phyloP scores from a whole-genome alignment of 768 basidiomycete species.

The Lactarius hengduanensis region DNA sequence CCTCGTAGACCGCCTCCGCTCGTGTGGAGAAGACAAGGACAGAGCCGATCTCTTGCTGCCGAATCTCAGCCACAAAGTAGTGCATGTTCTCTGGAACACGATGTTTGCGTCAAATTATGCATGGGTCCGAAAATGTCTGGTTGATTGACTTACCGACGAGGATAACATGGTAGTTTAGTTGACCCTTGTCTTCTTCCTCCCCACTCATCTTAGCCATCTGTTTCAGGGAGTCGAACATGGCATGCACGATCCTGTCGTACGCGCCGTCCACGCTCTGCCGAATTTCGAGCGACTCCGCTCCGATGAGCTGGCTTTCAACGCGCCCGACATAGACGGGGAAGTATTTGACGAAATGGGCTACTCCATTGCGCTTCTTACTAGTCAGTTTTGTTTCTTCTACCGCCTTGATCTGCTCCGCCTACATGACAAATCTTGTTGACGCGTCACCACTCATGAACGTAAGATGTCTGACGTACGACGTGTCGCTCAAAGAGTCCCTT shows the following conservation, averaged over 20 bases:
- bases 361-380: constrained; percentile 89
- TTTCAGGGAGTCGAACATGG: constrained; percentile 91
- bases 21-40: constrained; percentile 60
- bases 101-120: neutral
- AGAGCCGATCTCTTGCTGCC: constrained; percentile 64
- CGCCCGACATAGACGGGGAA: constrained; percentile 87
- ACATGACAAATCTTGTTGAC: constrained; percentile 9
- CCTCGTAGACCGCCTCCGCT: constrained; percentile 84
- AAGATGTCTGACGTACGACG: constrained; percentile 46
- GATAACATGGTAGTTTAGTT: constrained; percentile 94
- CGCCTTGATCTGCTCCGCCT: constrained; percentile 85
- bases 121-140: neutral
- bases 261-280: constrained; percentile 73
- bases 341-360: constrained; percentile 87
- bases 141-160: constrained; percentile 70
- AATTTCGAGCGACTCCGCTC: constrained; percentile 73
- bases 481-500: constrained; percentile 77
- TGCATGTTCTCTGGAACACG: constrained; percentile 86
- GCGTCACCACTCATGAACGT: constrained; percentile 11
- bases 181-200: constrained; percentile 93
- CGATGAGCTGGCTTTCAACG: constrained; percentile 81
- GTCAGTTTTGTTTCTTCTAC: constrained; percentile 91
- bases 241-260: constrained; percentile 84
- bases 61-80: constrained; percentile 82
- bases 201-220: constrained; percentile 96